phyloP scores from a whole-genome alignment of 495 filamentous ascomycete genomes.

The Aspergillus cavernicola region DNA sequence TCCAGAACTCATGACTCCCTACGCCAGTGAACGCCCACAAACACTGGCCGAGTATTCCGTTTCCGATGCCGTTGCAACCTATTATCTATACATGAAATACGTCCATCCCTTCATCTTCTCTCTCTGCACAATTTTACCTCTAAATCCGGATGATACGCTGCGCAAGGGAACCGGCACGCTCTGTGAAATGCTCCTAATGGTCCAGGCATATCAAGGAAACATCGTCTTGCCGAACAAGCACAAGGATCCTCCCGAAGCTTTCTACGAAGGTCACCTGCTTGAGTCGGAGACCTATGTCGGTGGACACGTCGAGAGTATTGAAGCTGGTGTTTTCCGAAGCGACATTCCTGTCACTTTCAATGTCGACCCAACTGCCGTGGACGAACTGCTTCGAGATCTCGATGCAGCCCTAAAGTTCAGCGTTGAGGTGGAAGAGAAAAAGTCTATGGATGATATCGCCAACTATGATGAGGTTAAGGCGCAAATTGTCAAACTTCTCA shows the following conservation, averaged over 20 bases:
- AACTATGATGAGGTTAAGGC: conserved; percentile 93
- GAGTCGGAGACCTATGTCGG: conserved; percentile 98
- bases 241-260: conserved; percentile 81
- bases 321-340: conserved; percentile 93
- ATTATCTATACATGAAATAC: conserved; percentile 99
- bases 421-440: conserved; percentile 91
- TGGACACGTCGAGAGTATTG: conserved; percentile 98
- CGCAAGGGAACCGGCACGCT: conserved; percentile 96
- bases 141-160: conserved; percentile 87
- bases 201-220: conserved; percentile 87
- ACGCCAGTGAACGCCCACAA: conserved; percentile 88
- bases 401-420: conserved; percentile 90
- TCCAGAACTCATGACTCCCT: conserved; percentile 95
- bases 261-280: conserved; percentile 94
- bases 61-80: conserved; percentile 97
- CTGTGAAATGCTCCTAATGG: conserved; percentile 99
- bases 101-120: conserved; percentile 99
- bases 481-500: conserved; percentile 71
- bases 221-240: conserved; percentile 98
- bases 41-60: conserved; percentile 96
- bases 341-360: conserved; percentile 94
- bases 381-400: conserved; percentile 81
- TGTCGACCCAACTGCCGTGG: conserved; percentile 79
- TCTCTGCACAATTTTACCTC: conserved; percentile 90
- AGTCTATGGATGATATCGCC: conserved; percentile 80